Percentiles rank a stretch among this genome's conserved stretches.
Evolutionary conservation across 129 eudicot genomes (phyloP).

Genomic region (Mikania micrantha): DNA sequence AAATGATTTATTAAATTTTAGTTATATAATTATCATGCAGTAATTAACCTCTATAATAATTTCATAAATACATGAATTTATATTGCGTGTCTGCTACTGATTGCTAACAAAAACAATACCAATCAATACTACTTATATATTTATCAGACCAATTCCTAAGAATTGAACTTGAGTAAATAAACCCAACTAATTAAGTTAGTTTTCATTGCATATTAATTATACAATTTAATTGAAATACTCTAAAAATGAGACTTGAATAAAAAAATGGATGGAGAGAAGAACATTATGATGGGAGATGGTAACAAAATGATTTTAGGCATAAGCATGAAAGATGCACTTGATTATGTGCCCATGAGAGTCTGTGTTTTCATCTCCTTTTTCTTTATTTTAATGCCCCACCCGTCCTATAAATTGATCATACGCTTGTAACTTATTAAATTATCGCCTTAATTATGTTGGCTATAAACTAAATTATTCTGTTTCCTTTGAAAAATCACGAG

Average conservation of each 20-base stretch:
- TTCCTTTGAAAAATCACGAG: background rate
- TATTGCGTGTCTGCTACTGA: too few relatives aligned
- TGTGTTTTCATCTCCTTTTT: conserved; percentile 24
- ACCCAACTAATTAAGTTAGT: background rate
- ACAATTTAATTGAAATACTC: too few relatives aligned
- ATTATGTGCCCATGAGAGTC: conserved; percentile 38
- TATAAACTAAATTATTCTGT: background rate
- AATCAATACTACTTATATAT: too few relatives aligned
- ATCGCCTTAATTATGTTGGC: background rate
- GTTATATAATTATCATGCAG: too few relatives aligned
- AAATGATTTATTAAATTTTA: too few relatives aligned
- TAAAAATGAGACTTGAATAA: background rate
- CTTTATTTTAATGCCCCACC: conserved; percentile 32
- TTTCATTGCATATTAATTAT: background rate
- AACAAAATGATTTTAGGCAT: conserved; percentile 39
- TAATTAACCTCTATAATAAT: too few relatives aligned
- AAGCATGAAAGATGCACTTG: conserved; percentile 42
- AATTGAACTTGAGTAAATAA: background rate
- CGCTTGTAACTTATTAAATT: background rate
- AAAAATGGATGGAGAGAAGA: conserved; percentile 8
- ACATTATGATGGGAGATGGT: conserved; percentile 39
- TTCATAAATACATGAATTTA: too few relatives aligned
- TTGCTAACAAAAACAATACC: too few relatives aligned
- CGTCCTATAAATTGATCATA: conserved; percentile 14
- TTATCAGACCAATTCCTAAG: too few relatives aligned